Percentiles rank a stretch among this genome's conserved stretches.
These are phyloP conservation scores for Dendryphion nanum DNA, from an alignment of 2,329 filamentous ascomycete genomes.

Conservation along the genomic window DNA sequence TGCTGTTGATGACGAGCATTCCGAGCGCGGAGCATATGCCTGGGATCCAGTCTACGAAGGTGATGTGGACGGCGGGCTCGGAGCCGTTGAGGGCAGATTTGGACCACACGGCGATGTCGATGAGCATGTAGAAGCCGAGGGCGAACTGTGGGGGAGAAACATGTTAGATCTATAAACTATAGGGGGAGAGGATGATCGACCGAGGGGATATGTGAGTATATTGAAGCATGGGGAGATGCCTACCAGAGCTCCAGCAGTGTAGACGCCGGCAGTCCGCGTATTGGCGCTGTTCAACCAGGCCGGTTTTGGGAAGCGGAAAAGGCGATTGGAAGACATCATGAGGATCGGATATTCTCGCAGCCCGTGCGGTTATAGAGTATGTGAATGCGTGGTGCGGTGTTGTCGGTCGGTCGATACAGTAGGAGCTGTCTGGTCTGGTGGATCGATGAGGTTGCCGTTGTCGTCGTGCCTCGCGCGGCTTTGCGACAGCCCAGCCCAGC, in stretches of 20 bases:
- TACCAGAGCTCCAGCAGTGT: conserved; percentile 65
- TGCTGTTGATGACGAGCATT: conserved; percentile 71
- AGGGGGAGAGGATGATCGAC: neutral
- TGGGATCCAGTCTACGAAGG: conserved; percentile 71
- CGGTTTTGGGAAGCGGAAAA: conserved; percentile 67
- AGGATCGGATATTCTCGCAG: neutral
- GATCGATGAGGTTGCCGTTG: conserved; percentile 1
- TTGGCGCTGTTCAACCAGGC: conserved; percentile 66
- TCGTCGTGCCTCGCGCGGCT: conserved; percentile 25
- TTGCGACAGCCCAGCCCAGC: neutral
- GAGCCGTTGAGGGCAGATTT: conserved; percentile 61
- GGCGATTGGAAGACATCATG: conserved; percentile 46
- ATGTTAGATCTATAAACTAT: neutral
- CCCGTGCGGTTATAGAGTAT: too few relatives aligned
- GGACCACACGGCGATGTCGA: conserved; percentile 65
- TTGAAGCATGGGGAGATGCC: conserved; percentile 15
- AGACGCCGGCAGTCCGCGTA: conserved; percentile 64
- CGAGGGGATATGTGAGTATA: neutral
- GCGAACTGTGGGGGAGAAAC: conserved; percentile 58
- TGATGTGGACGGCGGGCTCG: conserved; percentile 57
- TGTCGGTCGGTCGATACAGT: too few relatives aligned
- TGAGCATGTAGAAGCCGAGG: conserved; percentile 67
- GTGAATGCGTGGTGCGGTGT: neutral
- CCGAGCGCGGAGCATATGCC: conserved; percentile 67
- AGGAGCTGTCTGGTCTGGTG: too few relatives aligned